Base-by-base conservation (phyloP, 2,329 filamentous ascomycete species). In the Aspergillus brunneoviolaceus region DNA sequence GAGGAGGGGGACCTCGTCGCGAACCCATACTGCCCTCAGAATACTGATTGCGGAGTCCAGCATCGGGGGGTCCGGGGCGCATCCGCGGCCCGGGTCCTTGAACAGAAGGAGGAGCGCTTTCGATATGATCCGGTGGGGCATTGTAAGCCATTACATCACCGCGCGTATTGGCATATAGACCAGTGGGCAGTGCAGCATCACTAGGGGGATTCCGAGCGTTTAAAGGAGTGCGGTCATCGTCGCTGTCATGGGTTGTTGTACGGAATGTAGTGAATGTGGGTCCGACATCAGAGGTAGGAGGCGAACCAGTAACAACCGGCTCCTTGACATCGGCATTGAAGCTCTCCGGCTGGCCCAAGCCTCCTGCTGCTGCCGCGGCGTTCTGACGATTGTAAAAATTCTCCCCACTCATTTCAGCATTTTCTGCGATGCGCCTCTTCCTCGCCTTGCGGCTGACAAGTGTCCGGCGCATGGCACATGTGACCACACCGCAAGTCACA, bases 381-480 rank as follows among this genome's bases (percentile, higher is more conserved):
- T 76, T 73, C 67, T 84, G 77, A 60, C 88, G 84, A 69, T 88
- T 89, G 77, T 96, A 97, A 74, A 89, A 97, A 72, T 93, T 95
- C 70, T 95, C 88, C 29, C 94, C 94, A 73, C 91, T 98, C 93
- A 98, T 98, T 74, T 98, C 93, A 7, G 93, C 91, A 73, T 98
- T 96, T 75, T 96, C 90, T 2, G 88, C 92, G 72, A 98, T 96
- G 50, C 92, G 87, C 80, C 89, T 91, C 82, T 95, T 93, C 63
- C 93, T 86, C n/a, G 93, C 91, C 79, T 97, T 97, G 69, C 94
- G 87, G 75, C 91, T 91, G 62, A 97, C 91, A 59, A 98, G 81
- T 2, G 93, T 96, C 61, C 94, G 87, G 65, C 95, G 89, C 92
- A 98, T 98, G 23, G 92, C 92, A 74, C 93, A 99, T 9, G 92